Percentiles rank a stretch among this genome's conserved stretches.
Evolutionary conservation across 441 rosid species (phyloP).

Genomic region (Sinapis alba): DNA sequence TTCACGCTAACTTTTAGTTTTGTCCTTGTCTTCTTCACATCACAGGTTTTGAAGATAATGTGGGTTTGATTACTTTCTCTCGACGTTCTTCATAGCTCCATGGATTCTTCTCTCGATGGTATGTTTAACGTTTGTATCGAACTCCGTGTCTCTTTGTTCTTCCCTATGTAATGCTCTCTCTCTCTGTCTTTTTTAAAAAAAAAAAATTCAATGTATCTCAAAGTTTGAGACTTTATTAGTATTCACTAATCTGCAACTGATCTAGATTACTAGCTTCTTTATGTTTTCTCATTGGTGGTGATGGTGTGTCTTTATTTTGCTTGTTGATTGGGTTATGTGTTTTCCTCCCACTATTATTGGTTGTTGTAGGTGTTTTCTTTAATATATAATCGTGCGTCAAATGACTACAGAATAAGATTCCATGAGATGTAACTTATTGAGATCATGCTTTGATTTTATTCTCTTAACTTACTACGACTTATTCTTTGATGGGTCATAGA

Average conservation of each 20-base stretch:
- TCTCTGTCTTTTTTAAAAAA: too few species aligned
- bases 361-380: not conserved
- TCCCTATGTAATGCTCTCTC: slow-evolving; percentile 13
- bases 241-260: slow-evolving; percentile 3
- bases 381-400: slow-evolving; percentile 13
- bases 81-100: not conserved
- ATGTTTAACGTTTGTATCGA: slow-evolving; percentile 27
- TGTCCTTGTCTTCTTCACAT: slow-evolving; percentile 3
- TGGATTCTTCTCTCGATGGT: slow-evolving; percentile 46
- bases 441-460: slow-evolving; percentile 29
- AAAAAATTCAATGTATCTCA: too few species aligned
- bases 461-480: not conserved
- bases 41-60: slow-evolving; percentile 65
- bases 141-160: slow-evolving; percentile 15
- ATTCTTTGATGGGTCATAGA: not conserved
- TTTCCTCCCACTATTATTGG: slow-evolving; percentile 28
- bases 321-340: slow-evolving; percentile 33
- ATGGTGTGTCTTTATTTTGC: slow-evolving; percentile 26
- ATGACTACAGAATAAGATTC: slow-evolving; percentile 36
- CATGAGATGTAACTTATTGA: slow-evolving; percentile 22
- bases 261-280: slow-evolving; percentile 18
- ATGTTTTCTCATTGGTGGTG: slow-evolving; percentile 6
- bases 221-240: slow-evolving; percentile 24
- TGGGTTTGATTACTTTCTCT: slow-evolving; percentile 46
- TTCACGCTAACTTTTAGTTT: not conserved